Percentiles rank a stretch among this genome's conserved stretches.
phyloP scores from a whole-genome alignment of 2,329 filamentous ascomycete genomes.

The Verticillium klebahnii region DNA sequence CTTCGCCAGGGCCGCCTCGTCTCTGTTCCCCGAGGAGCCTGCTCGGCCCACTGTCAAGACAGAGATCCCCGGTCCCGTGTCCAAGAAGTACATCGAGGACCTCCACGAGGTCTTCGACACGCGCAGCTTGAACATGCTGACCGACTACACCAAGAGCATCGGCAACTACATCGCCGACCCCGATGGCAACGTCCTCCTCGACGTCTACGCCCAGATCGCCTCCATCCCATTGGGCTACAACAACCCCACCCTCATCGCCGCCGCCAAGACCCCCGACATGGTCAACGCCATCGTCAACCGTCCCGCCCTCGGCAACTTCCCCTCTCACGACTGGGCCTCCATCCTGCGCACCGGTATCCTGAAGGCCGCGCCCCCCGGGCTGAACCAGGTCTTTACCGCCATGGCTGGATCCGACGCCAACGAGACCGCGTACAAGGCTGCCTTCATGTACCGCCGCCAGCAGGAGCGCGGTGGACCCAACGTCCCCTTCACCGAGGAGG shows the following conservation, averaged over 20 bases:
- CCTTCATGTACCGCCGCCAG: conserved; percentile 88
- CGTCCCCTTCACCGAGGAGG: conserved; percentile 75
- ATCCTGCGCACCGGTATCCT: conserved; percentile 78
- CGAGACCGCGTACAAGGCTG: conserved; percentile 91
- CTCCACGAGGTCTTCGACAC: conserved; percentile 81
- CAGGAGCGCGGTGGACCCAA: conserved; percentile 72
- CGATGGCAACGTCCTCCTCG: conserved; percentile 68
- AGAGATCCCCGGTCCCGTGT: conserved; percentile 71
- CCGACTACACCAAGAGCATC: conserved; percentile 66
- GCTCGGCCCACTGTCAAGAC: conserved; percentile 49
- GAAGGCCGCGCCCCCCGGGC: conserved; percentile 74
- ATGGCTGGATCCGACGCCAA: conserved; percentile 89
- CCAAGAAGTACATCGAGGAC: conserved; percentile 63
- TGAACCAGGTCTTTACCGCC: conserved; percentile 86
- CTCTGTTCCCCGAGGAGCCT: conserved; percentile 45
- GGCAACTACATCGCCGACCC: conserved; percentile 79
- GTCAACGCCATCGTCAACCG: conserved; percentile 77
- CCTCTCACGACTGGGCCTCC: conserved; percentile 75
- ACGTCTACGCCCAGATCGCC: conserved; percentile 86
- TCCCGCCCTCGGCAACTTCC: conserved; percentile 87
- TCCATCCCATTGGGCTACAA: conserved; percentile 92
- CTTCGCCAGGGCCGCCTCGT: conserved; percentile 8
- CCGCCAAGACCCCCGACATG: conserved; percentile 75
- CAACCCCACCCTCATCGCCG: conserved; percentile 69
- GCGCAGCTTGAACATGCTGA: conserved; percentile 77